These are phyloP conservation scores for Trametes meyenii DNA, from an alignment of 768 basidiomycete species.

Conservation along the genomic window DNA sequence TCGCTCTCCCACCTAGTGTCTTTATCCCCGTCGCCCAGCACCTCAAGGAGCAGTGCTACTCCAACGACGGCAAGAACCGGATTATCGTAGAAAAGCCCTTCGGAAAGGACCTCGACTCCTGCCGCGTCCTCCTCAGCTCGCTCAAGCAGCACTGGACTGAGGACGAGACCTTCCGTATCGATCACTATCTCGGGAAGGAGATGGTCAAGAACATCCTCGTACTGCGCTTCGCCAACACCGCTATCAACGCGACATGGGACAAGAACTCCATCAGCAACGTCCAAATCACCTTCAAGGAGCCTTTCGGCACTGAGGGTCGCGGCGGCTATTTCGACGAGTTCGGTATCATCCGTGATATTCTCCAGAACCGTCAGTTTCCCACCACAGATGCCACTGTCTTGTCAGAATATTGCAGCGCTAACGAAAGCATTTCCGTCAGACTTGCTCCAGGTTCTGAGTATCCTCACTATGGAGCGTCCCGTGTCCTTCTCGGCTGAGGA, in stretches of 20 bases:
- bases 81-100: conserved; percentile 99
- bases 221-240: conserved; percentile 92
- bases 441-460: conserved; percentile 90
- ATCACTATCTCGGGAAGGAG: conserved; percentile 99
- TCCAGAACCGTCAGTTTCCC: conserved; percentile 89
- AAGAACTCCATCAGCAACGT: conserved; percentile 96
- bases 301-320: conserved; percentile 98
- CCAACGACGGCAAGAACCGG: conserved; percentile 74
- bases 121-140: conserved; percentile 71
- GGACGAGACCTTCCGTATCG: conserved; percentile 98
- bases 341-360: conserved; percentile 96
- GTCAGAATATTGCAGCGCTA: not conserved
- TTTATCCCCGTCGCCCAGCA: conserved; percentile 89
- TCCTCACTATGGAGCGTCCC: conserved; percentile 97
- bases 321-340: conserved; percentile 99
- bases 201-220: conserved; percentile 99
- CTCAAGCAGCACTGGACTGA: conserved; percentile 91
- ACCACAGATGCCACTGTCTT: not conserved
- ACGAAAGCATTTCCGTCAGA: conserved; percentile 49
- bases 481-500: conserved; percentile 98
- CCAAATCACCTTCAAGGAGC: conserved; percentile 99
- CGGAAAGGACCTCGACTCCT: conserved; percentile 90
- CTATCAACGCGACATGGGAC: conserved; percentile 89
- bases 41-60: conserved; percentile 80
- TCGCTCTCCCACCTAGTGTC: conserved; percentile 96